Evolutionary conservation across 2,329 filamentous ascomycete species (phyloP), one percentile per base, ranked within the genome.

Genomic region (Pleoardoris graminearum): DNA sequence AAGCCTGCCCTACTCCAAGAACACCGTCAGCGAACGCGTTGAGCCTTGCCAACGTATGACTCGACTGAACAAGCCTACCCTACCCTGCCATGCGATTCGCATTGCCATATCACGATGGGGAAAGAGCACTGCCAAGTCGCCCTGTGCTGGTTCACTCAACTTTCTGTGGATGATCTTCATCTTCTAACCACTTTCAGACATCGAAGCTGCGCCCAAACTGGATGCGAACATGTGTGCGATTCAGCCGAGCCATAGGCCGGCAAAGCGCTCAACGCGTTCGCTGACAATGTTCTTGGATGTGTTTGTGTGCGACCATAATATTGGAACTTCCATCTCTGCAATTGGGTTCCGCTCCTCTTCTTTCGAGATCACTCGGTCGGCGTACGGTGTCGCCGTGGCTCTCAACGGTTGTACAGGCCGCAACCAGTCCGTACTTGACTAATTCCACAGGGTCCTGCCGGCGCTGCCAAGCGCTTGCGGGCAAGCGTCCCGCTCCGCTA

Each of bases 401-500:
- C 43, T 51, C 48, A 48, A 48, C 54, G 54, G 54, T 56, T 51
- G 50, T 50, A 53, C 54, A 46, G 50, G 50, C 54, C 54, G 54
- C 44, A 38, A 35, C 41, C 42, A 32, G 50, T 43, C 16, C 30
- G 17, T 37, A 33, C 45, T 22, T 36, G 38, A 11, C 33, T 47
- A 12, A 39, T 47, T 21, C 19, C 33, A 46, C 45, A 46, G 35
- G 43, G 30, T 46, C 33, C 29, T 42, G 29, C 49, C 30, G 17
- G 36, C 47, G 41, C 41, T 42, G 53, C 53, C 55, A 58, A 58
- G 55, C 7, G 17, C 19, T 30, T 17, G 22, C 37, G 55, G 33
- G 42, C 22, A 50, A 39, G 27, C 42, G 45, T 58, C 53, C 55
- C 55, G 55, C 55, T 58, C 55, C 55, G 55, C 55, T 54, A 50